Evolutionary conservation across 1,139 yeast species (phyloP), one percentile per base, ranked within the genome.

Genomic region (Entelexis sorbosivorans): DNA sequence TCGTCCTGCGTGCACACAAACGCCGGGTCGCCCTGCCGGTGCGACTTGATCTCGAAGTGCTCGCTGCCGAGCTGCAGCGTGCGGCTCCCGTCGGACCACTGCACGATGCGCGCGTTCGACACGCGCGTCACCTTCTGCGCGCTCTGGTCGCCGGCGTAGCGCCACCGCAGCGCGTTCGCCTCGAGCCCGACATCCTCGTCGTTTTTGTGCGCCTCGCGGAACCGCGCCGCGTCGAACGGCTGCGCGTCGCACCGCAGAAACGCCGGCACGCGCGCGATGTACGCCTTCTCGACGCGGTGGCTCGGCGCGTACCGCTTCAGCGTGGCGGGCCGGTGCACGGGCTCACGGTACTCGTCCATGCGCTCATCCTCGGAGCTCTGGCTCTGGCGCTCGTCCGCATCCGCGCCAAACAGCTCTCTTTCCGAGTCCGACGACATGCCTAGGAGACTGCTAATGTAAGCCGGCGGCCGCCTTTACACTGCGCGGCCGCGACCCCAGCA

Each of bases 1-100:
- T 80, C 80, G 40, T 76, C 78, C 56, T 82, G 83, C 49, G 78
- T 74, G 0, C 86, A 82, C 54, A 91, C 70, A 54, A 82, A 78
- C 45, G 84, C 81, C 10, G 56, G 50, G 51, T 77, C 78, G 44
- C 80, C 72, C n/a, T 82, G 79, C 53, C 78, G 74, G 53, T 66
- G 67, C 34, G 53, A 24, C 28, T 50, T 42, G 53, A 86, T 81
- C 64, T 89, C 97, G 61, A 89, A 91, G 59, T 83, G 75, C 67
- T 91, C 98, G 47, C 73, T 75, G 19, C 99, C 99, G 44, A 93
- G 71, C 61, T 87, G 89, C 56, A 91, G 71, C 2, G 96, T 87
- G 58, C 82, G 67, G 5, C 85, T 74, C 0, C 98, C 99, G 67
- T 91, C 97, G 52, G 84, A 82, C 99, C 99, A 91, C 65, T 85